Evolutionary conservation across 345 rosid genomes (phyloP).

Genomic region (Populus nigra): DNA sequence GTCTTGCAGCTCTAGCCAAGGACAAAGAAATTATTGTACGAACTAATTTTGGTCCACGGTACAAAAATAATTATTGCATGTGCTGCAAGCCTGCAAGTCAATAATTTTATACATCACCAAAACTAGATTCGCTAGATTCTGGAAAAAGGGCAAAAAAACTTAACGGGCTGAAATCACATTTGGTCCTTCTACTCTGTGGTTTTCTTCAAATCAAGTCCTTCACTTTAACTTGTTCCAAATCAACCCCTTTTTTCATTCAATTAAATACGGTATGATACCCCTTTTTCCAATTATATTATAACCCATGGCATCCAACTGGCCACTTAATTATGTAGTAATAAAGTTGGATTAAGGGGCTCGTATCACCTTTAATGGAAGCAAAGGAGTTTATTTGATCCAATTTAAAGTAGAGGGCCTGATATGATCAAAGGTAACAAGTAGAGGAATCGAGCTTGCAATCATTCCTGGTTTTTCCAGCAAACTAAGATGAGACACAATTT

Average conservation of each 20-base stretch:
- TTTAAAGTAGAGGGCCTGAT: not conserved
- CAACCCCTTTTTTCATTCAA: not conserved
- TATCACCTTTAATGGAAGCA: not conserved
- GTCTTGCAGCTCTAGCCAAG: not conserved
- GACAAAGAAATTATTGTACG: not conserved
- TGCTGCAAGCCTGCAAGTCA: not conserved
- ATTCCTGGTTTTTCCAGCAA: not conserved
- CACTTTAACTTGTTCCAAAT: not conserved
- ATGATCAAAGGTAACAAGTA: not conserved
- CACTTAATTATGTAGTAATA: not conserved
- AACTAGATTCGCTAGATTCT: not conserved
- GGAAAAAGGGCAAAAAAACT: not conserved
- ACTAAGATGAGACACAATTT: not conserved
- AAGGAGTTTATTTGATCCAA: not conserved
- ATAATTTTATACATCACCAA: not conserved
- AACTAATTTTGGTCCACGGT: not conserved
- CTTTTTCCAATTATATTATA: not conserved
- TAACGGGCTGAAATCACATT: not conserved
- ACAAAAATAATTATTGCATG: not conserved
- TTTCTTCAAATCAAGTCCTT: not conserved
- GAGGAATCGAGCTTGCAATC: too few relatives aligned
- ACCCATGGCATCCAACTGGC: not conserved
- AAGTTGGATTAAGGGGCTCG: not conserved
- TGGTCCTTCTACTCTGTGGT: not conserved
- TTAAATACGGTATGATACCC: not conserved